Evolutionary conservation across 1,139 yeast genomes (phyloP).

Genomic region (Hyphopichia buzzinii): DNA sequence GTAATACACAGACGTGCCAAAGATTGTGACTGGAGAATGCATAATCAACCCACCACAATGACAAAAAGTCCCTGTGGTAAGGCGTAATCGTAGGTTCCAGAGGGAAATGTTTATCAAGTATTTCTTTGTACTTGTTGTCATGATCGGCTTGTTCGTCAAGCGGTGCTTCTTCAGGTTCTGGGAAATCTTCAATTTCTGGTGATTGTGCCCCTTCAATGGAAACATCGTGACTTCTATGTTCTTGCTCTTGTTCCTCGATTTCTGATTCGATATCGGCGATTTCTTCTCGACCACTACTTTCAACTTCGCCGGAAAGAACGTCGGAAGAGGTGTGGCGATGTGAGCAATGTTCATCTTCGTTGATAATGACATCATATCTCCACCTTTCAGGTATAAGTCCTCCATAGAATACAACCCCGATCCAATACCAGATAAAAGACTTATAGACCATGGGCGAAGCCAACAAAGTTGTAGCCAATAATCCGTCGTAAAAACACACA

Average conservation of each 20-base stretch:
- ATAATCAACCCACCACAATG: constrained; percentile 86
- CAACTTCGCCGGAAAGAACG: constrained; percentile 35
- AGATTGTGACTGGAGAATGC: constrained; percentile 76
- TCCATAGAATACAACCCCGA: constrained; percentile 88
- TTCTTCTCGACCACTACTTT: constrained; percentile 45
- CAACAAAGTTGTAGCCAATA: constrained; percentile 47
- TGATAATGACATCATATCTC: constrained; percentile 62
- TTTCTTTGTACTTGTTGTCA: constrained; percentile 24
- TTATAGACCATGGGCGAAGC: constrained; percentile 62
- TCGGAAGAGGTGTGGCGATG: constrained; percentile 33
- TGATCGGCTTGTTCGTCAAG: constrained; percentile 1
- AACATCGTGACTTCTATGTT: constrained; percentile 3
- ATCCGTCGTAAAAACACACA: constrained; percentile 57
- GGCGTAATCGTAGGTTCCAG: constrained; percentile 46
- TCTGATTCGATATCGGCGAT: constrained; percentile 42
- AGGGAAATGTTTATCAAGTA: constrained; percentile 55
- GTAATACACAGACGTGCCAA: constrained; percentile 90
- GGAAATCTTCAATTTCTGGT: constrained; percentile 7
- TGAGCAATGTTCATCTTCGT: constrained; percentile 32
- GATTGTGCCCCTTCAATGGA: background rate
- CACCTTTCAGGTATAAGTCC: constrained; percentile 87
- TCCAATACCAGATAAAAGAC: constrained; percentile 68
- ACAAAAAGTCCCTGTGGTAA: constrained; percentile 48
- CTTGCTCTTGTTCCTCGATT: constrained; percentile 17
- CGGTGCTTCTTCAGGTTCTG: constrained; percentile 15